A percentile compares a stretch with the other conserved stretches of the same genome.
Conservation (phyloP, 345 rosid genomes). For the Gossypium turneri region DNA sequence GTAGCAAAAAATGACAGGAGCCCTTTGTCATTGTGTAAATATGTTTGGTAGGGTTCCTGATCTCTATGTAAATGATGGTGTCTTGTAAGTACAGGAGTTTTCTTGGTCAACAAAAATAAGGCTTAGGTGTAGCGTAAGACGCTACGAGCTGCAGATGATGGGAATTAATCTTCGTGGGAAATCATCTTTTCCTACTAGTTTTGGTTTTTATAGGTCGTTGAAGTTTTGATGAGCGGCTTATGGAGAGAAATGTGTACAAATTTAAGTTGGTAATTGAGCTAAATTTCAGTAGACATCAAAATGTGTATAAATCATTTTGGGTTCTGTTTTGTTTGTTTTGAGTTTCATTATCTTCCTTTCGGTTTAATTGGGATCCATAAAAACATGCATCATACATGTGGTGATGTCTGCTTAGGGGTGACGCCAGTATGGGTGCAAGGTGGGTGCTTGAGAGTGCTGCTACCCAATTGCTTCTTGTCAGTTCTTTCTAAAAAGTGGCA, state of each 20-base stretch:
- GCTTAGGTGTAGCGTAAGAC: background rate
- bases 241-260: slow-evolving; percentile 8
- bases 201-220: background rate
- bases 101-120: background rate
- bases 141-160: background rate
- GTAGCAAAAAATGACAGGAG: slow-evolving; percentile 4
- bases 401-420: background rate
- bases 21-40: slow-evolving; percentile 35
- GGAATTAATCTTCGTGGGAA: background rate
- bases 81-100: slow-evolving; percentile 14
- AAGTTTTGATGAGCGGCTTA: background rate
- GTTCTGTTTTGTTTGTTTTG: background rate
- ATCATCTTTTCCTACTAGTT: background rate
- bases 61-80: slow-evolving; percentile 20
- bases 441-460: background rate
- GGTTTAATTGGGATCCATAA: background rate
- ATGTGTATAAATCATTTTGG: background rate
- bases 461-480: background rate
- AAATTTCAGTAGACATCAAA: background rate
- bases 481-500: background rate
- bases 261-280: background rate
- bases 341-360: background rate
- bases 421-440: background rate
- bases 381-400: background rate
- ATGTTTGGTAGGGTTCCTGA: slow-evolving; percentile 28